Base-by-base conservation (phyloP, 148 eudicot species). In the Camellia granthamiana region DNA sequence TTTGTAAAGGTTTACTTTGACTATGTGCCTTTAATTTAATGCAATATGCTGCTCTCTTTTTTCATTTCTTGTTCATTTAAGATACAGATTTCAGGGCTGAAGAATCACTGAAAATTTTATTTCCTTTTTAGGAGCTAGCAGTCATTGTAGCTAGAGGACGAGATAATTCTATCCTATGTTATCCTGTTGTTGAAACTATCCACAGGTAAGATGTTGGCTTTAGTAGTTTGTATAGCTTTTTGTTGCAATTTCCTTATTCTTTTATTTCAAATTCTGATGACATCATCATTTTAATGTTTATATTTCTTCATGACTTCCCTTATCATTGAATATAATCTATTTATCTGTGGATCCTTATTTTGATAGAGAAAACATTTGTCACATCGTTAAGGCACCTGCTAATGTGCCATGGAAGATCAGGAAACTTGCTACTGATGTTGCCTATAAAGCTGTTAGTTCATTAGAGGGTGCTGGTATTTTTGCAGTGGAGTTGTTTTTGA, bases 111-210 rank as follows among this genome's bases (percentile, higher is more conserved):
- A 70, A 65, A 6, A 41, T 15, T 64, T 49, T 42, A 75, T 21
- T 55, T 75, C 69, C 30, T 46, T 49, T 84, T 70, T 85, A 95
- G 99, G 99, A 95, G 85, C 91, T 95, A 77, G 93, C 99, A 54
- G 97, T 95, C 56, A 89, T 93, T 84, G 99, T 95, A 79, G 98
- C 94, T 76, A 95, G 99, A 88, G 99, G 98, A 87, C 91, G 89
- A 84, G 95, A 95, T 85, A 85, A 85, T 81, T 88, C 94, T 81
- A 83, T 90, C 72, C 44, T 83, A n/a, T 93, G 97, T 83, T 95
- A 92, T 84, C 97, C 99, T 70, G 99, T 86, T 76, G 97, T 93
- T 79, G 99, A 95, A 88, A 95, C 98, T 79, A 86, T 93, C 78
- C 99, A 95, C 90, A 95, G 90, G 99, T 89, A 87, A 80, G 88